A percentile compares a stretch with the other conserved stretches of the same genome.
Evolutionary conservation across 768 basidiomycete genomes (phyloP).

Genomic region (Phlebiopsis gigantea): DNA sequence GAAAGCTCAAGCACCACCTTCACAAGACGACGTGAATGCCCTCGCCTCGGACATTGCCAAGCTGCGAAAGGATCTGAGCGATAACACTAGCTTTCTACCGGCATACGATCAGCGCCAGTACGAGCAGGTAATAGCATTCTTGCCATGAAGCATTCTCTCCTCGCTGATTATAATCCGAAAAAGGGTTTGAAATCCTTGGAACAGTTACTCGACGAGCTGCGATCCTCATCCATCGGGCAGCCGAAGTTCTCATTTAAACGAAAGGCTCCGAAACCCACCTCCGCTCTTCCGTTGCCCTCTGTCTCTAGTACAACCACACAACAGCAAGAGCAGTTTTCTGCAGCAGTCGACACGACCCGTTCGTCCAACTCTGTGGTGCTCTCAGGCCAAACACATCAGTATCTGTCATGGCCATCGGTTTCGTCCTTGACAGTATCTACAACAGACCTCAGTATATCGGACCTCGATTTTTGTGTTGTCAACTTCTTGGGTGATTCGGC

Average conservation of each 20-base stretch:
- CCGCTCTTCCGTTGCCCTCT: neutral
- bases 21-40: conserved; percentile 32
- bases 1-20: conserved; percentile 20
- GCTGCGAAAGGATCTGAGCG: conserved; percentile 56
- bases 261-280: conserved; percentile 24
- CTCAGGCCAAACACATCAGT: conserved; percentile 38
- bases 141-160: neutral
- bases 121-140: conserved; percentile 41
- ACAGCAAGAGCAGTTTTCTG: neutral
- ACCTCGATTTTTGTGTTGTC: conserved; percentile 65
- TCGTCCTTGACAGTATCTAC: conserved; percentile 28
- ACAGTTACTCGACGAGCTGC: conserved; percentile 44
- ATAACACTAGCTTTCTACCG: conserved; percentile 61
- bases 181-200: conserved; percentile 72
- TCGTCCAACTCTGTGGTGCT: conserved; percentile 21
- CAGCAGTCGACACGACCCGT: neutral
- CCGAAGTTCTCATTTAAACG: conserved; percentile 69
- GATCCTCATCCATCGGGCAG: conserved; percentile 40
- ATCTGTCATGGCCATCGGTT: conserved; percentile 43
- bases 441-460: conserved; percentile 58
- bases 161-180: neutral
- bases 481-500: conserved; percentile 43
- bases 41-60: conserved; percentile 49
- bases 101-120: conserved; percentile 71
- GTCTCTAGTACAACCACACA: conserved; percentile 1